These are phyloP conservation scores for Aurantiochytrium sp. DNA, from an alignment of 108 stramenopile genomes.

Conservation along the genomic window DNA sequence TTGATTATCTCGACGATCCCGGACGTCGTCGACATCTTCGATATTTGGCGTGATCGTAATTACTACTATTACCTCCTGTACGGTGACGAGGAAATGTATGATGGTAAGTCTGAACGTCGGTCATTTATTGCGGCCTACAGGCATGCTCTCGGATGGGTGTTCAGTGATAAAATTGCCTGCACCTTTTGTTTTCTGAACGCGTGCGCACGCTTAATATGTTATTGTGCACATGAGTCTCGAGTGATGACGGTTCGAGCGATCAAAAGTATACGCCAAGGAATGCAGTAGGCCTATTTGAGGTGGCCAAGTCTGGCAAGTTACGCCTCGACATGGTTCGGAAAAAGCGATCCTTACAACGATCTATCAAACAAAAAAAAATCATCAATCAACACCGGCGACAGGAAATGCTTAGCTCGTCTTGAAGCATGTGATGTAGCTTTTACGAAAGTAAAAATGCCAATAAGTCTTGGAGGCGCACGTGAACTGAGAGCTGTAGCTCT, in stretches of 20 bases:
- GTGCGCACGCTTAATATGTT: too few species aligned
- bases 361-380: too few species aligned
- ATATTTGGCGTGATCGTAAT: background rate
- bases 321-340: too few species aligned
- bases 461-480: slow-evolving; percentile 5
- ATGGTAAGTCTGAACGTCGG: background rate
- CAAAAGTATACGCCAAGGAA: too few species aligned
- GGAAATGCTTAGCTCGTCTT: background rate
- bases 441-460: slow-evolving; percentile 15
- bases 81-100: background rate
- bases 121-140: background rate
- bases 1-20: background rate
- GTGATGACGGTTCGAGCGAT: too few species aligned
- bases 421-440: slow-evolving; percentile 7
- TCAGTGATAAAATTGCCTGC: background rate
- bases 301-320: too few species aligned
- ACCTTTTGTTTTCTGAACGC: background rate
- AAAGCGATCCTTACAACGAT: too few species aligned
- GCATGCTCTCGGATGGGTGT: background rate
- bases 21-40: background rate
- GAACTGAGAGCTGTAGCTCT: background rate
- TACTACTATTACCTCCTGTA: background rate
- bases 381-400: too few species aligned
- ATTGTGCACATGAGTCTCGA: too few species aligned
- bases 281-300: too few species aligned